These are phyloP conservation scores for Adenanthera pavonina DNA, from an alignment of 306 rosid species.

Conservation along the genomic window DNA sequence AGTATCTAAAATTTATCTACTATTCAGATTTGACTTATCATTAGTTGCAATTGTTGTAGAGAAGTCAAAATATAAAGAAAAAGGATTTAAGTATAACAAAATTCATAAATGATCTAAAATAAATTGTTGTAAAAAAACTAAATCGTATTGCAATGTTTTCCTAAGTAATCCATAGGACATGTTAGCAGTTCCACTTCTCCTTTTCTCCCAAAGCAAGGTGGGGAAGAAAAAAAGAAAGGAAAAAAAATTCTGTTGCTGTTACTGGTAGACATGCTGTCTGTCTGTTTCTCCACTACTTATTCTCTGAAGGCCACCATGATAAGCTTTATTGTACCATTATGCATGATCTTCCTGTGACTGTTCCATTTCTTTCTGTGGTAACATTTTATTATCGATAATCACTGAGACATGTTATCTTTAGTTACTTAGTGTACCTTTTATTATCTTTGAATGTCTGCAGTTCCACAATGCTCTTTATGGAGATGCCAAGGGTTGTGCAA, in stretches of 20 bases:
- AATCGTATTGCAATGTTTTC: neutral
- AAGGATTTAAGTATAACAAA: neutral
- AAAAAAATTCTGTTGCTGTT: neutral
- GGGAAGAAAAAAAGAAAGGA: neutral
- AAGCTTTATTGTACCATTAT: constrained; percentile 25
- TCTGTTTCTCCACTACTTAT: neutral
- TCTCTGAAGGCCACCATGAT: constrained; percentile 10
- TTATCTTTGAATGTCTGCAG: constrained; percentile 46
- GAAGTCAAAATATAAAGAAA: constrained; percentile 3
- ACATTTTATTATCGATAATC: constrained; percentile 18
- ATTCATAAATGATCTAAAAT: neutral
- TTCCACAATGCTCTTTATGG: constrained; percentile 74
- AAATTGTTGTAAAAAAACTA: neutral
- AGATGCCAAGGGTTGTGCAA: constrained; percentile 78
- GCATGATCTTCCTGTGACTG: constrained; percentile 31
- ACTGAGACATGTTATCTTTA: constrained; percentile 7
- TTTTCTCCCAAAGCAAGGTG: neutral
- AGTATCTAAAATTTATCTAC: constrained; percentile 11
- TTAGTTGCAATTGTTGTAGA: neutral
- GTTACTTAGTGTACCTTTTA: neutral
- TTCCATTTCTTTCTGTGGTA: constrained; percentile 1
- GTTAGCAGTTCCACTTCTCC: neutral
- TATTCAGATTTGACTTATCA: constrained; percentile 8
- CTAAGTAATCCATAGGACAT: neutral
- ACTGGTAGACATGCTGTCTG: neutral